phyloP scores from a whole-genome alignment of 768 basidiomycete genomes.

The Crassisporium funariophilum region DNA sequence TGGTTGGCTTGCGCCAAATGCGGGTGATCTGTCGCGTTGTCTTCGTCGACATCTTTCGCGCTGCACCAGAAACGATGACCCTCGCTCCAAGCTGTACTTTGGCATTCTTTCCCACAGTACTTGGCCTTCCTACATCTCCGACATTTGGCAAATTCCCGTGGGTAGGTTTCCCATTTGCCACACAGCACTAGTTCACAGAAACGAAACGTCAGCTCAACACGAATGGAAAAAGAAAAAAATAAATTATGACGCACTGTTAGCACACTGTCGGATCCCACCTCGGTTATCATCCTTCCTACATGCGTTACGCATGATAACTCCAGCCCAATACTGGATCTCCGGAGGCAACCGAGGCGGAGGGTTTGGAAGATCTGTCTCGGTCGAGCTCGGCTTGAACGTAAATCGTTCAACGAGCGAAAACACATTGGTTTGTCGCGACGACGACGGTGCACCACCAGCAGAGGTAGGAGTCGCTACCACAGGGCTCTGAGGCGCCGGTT shows the following conservation, averaged over 20 bases:
- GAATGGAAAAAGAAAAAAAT: not conserved
- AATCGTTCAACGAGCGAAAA: constrained; percentile 96
- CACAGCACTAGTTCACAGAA: constrained; percentile 69
- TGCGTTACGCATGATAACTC: constrained; percentile 99
- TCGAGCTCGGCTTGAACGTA: constrained; percentile 89
- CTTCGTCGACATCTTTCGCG: constrained; percentile 57
- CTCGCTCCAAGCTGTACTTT: constrained; percentile 94
- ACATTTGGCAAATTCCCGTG: constrained; percentile 97
- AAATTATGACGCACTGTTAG: constrained; percentile 70
- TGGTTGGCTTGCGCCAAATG: not conserved
- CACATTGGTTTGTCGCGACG: constrained; percentile 74
- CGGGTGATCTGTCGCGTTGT: constrained; percentile 25
- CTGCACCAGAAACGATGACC: constrained; percentile 96
- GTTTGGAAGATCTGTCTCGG: constrained; percentile 68
- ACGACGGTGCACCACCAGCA: constrained; percentile 19
- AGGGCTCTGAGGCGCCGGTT: not conserved
- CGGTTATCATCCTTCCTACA: constrained; percentile 94
- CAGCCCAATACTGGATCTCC: constrained; percentile 99
- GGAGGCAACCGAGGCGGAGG: constrained; percentile 73
- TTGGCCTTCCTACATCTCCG: constrained; percentile 95
- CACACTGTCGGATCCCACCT: constrained; percentile 96
- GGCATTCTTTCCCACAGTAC: constrained; percentile 97
- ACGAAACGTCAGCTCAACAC: not conserved
- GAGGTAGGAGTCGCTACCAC: not conserved
- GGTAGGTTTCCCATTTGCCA: constrained; percentile 90